Base-by-base conservation (phyloP, 2,329 filamentous ascomycete species). In the Epichloe typhina region DNA sequence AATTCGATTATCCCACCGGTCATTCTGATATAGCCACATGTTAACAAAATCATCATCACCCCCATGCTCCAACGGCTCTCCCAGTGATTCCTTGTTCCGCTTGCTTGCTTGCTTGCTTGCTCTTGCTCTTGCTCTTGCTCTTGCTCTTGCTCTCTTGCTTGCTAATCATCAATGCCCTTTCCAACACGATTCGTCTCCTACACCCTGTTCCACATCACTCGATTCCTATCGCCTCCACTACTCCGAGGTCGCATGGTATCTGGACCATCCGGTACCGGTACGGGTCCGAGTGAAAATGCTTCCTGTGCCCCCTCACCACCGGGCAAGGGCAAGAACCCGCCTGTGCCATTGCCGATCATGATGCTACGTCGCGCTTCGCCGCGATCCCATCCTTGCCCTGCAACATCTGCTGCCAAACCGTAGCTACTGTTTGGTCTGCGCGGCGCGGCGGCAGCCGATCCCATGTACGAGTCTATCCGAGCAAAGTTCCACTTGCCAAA, bases 401-500 rank as follows among this genome's bases (percentile, higher is more conserved):
- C 63, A 19, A 76, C 64, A 54, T 79, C 77, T 15, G 73, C 69
- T n/a, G 70, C 72, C 37, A 81, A 69, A 13, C 78, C 78, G 60
- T 79, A 81, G 59, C 72, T 76, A 63, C 77, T 80, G 50, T 73
- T 64, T 35, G 76, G 76, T 37, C 76, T 71, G 12, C 60, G 58
- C 36, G 54, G 55, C 50, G 46, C 58, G 52, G 47, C 62, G 54
- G 56, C 60, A 53, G 42, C 57, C 51, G 52, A 59, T 38, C n/a
- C 46, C 56, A 55, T 57, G 45, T 64, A 52, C 52, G 62, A 67
- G 58, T 62, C 63, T 52, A 80, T 70, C 50, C 73, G 71, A 46
- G 76, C 70, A 60, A 78, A 79, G 50, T 75, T 77, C 78, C 78
- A 82, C 57, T 76, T 72, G 40, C 77, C 66, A 54, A 75, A 72